Base-by-base conservation (phyloP, 192 early-diverging fungal species). In the Coemansia sp. region DNA sequence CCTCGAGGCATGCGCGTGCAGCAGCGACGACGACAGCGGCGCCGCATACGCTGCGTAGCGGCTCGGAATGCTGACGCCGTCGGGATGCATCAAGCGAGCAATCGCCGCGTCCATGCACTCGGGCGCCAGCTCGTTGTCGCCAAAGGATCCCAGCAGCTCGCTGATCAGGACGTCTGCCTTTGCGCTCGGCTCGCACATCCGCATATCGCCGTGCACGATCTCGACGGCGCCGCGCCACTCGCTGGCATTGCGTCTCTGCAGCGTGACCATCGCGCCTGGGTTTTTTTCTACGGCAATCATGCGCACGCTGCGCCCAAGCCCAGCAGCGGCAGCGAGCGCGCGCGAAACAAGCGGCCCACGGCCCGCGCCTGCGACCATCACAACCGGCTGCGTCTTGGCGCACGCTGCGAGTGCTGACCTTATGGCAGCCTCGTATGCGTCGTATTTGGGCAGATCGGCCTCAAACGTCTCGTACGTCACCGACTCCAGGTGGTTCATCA, bases 51-150 rank as follows among this genome's bases (percentile, higher is more conserved):
- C 74, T 0, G 91, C 88, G 77, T 97, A 99, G 20, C 75, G 74
- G 30, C 84, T 76, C 6, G 97, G 97, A 52, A 99, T 98, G 27
- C 92, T 95, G 28, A 98, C 90, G 25, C 97, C 95, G 50, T 78
- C 82, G 6, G 72, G 84, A 83, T 61, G 58, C 62, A 75, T 75
- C 45, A 97, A 84, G 30, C 45, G 42, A 19, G 84, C 81, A 64
- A 92, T 88, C 2, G 95, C 95, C 11, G 90, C 93, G 75, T 94
- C 92, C 19, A 99, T 82, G 65, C 95, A 99, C 74, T 99, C 97
- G 9, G 97, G 97, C n/a, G 97, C 95, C 18, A 99, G 86, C 71
- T 99, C 95, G 75, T 99, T 99, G 76, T 99, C 97, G 54, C 95
- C 97, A 84, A 99, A 93, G 1, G 95, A 96, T 7, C 97, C 97